These are phyloP conservation scores for Mycena citricolor DNA, from an alignment of 1,284 basidiomycete genomes.

Conservation along the genomic window DNA sequence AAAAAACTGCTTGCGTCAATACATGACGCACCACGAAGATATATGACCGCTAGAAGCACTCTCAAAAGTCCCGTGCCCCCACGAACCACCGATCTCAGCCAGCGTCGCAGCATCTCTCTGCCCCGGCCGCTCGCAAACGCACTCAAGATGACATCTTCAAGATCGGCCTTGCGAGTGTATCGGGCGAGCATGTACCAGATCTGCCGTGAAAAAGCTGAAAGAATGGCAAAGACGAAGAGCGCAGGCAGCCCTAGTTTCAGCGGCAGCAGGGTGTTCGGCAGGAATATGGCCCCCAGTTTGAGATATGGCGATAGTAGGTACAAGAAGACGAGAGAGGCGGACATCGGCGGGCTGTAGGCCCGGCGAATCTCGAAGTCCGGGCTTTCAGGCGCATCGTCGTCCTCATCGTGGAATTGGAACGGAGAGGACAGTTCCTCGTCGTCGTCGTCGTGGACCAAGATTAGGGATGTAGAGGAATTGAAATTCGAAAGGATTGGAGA, in stretches of 20 bases:
- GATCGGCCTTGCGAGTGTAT: slow-evolving; percentile 60
- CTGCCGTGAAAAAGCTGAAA: slow-evolving; percentile 62
- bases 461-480: slow-evolving; percentile 49
- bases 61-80: slow-evolving; percentile 43
- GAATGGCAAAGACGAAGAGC: slow-evolving; percentile 51
- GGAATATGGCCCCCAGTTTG: slow-evolving; percentile 64
- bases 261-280: slow-evolving; percentile 48
- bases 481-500: slow-evolving; percentile 26
- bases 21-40: slow-evolving; percentile 57
- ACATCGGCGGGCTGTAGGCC: slow-evolving; percentile 50
- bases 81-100: slow-evolving; percentile 43
- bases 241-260: slow-evolving; percentile 51
- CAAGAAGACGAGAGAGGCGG: slow-evolving; percentile 59
- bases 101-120: slow-evolving; percentile 42
- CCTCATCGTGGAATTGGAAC: slow-evolving; percentile 54
- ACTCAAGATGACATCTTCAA: slow-evolving; percentile 63
- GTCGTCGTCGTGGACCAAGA: slow-evolving; percentile 58
- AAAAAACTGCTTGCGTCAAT: not conserved
- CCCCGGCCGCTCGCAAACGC: slow-evolving; percentile 56
- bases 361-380: slow-evolving; percentile 43
- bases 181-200: slow-evolving; percentile 73
- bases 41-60: slow-evolving; percentile 55
- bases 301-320: slow-evolving; percentile 69
- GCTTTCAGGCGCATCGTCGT: slow-evolving; percentile 41
- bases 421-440: slow-evolving; percentile 33